phyloP scores from a whole-genome alignment of 495 filamentous ascomycete genomes.

The Penicillium roqueforti region DNA sequence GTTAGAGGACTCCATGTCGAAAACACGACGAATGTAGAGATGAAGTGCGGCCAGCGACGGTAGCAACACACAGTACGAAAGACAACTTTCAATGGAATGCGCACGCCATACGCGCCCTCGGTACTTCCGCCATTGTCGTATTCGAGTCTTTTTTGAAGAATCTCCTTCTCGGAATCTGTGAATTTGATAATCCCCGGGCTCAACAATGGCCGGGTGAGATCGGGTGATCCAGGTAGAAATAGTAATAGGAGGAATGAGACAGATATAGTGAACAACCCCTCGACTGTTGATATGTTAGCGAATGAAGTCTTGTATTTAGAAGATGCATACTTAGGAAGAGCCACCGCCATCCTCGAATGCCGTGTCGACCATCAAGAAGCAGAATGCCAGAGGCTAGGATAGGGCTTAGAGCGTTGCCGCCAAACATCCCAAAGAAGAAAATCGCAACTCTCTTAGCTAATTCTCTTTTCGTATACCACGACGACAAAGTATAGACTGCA shows the following conservation, averaged over 20 bases:
- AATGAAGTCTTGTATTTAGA: not conserved
- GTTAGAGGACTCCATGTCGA: not conserved
- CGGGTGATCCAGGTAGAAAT: not conserved
- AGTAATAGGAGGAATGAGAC: slow-evolving; percentile 19
- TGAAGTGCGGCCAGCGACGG: not conserved
- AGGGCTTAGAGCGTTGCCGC: slow-evolving; percentile 45
- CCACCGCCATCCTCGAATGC: slow-evolving; percentile 55
- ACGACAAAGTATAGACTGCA: slow-evolving; percentile 50
- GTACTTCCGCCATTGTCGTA: not conserved
- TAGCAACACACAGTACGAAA: not conserved
- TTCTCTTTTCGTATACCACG: slow-evolving; percentile 52
- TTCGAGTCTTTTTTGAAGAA: not conserved
- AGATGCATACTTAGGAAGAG: slow-evolving; percentile 41
- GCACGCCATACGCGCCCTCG: not conserved
- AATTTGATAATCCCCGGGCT: not conserved
- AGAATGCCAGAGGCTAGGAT: slow-evolving; percentile 46
- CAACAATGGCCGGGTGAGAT: not conserved
- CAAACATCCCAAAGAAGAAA: slow-evolving; percentile 50
- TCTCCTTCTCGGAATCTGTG: not conserved
- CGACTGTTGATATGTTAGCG: slow-evolving; percentile 24
- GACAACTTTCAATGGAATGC: not conserved
- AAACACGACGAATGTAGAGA: not conserved
- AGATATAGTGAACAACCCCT: slow-evolving; percentile 46
- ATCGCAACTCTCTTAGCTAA: slow-evolving; percentile 45
- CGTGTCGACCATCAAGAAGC: slow-evolving; percentile 43